A percentile compares a stretch with the other conserved stretches of the same genome.
These are phyloP conservation scores for Candida silvatica DNA, from an alignment of 805 yeast species.

Conservation along the genomic window DNA sequence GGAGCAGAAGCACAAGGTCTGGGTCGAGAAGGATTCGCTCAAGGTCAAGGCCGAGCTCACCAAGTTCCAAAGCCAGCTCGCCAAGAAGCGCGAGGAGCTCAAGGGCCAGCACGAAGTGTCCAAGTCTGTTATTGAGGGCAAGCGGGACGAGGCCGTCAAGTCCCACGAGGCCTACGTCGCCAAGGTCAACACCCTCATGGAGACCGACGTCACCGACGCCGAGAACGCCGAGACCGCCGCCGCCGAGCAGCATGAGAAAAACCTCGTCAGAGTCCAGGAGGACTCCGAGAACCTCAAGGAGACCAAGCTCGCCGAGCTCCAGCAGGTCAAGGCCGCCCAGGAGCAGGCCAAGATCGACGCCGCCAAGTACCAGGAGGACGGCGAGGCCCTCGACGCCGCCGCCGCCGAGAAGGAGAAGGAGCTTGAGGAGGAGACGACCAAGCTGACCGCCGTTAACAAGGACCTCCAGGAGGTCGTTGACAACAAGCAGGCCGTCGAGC, in stretches of 20 bases:
- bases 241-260: constrained; percentile 34
- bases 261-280: constrained; percentile 32
- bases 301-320: constrained; percentile 17
- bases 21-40: constrained; percentile 23
- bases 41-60: constrained; percentile 28
- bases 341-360: constrained; percentile 15
- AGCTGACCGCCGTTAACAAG: constrained; percentile 20
- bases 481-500: constrained; percentile 31
- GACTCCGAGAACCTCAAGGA: constrained; percentile 37
- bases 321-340: constrained; percentile 21
- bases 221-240: constrained; percentile 36
- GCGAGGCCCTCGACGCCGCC: constrained; percentile 28
- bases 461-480: constrained; percentile 32
- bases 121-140: constrained; percentile 13
- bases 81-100: constrained; percentile 28
- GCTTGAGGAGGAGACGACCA: constrained; percentile 33
- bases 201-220: constrained; percentile 33
- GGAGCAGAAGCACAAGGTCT: constrained; percentile 29
- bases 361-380: constrained; percentile 29
- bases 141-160: constrained; percentile 20
- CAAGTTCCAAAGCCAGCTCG: constrained; percentile 28
- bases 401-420: constrained; percentile 30
- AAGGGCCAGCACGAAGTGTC: constrained; percentile 13
- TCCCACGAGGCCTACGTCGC: constrained; percentile 30
- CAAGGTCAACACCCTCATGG: constrained; percentile 32